Evolutionary conservation across 2,329 filamentous ascomycete genomes (phyloP).

Genomic region (Colletotrichum tofieldiae): DNA sequence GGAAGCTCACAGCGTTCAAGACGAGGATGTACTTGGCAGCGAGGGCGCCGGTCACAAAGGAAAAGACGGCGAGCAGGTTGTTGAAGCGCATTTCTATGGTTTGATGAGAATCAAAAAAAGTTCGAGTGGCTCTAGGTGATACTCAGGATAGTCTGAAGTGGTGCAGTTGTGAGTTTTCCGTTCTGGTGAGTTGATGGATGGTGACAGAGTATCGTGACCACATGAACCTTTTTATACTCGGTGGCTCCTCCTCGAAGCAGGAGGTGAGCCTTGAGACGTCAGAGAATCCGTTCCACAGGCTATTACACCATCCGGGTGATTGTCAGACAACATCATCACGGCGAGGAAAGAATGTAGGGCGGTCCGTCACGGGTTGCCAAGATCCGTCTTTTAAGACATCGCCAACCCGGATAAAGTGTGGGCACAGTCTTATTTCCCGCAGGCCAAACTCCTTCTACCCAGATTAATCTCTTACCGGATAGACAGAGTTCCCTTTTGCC

Average conservation of each 20-base stretch:
- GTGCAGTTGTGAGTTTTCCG: neutral
- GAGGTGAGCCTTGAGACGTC: neutral
- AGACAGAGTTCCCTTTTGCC: neutral
- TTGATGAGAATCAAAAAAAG: neutral
- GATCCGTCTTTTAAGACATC: neutral
- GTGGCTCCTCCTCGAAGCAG: neutral
- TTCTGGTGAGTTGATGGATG: neutral
- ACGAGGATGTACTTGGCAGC: conserved; percentile 28
- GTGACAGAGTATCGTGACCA: no score
- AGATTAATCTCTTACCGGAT: neutral
- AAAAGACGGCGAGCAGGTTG: neutral
- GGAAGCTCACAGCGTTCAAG: conserved; percentile 23
- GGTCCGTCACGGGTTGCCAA: neutral
- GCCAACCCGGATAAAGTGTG: neutral
- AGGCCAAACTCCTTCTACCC: neutral
- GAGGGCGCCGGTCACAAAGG: neutral
- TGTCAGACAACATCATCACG: neutral
- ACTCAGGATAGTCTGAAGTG: neutral
- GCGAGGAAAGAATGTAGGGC: conserved; percentile 8
- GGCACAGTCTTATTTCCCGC: neutral
- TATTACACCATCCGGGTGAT: neutral
- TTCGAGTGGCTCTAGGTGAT: no score
- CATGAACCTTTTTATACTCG: neutral
- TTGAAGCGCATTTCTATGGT: neutral
- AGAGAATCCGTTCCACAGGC: neutral